Evolutionary conservation across 768 basidiomycete species (phyloP).

Genomic region (Russula emetica): DNA sequence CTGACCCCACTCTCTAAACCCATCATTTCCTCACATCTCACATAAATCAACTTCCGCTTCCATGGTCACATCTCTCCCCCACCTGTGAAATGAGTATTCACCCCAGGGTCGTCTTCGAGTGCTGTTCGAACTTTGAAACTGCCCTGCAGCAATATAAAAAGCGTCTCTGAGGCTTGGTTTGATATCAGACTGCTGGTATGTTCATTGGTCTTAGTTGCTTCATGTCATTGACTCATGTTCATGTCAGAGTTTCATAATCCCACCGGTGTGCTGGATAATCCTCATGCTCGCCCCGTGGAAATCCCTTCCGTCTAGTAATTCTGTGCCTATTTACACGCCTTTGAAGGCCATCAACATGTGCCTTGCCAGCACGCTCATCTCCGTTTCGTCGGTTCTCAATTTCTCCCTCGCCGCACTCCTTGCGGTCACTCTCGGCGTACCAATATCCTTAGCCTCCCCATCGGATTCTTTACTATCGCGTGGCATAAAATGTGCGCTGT

Average conservation of each 20-base stretch:
- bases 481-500: slow-evolving; percentile 38
- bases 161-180: slow-evolving; percentile 48
- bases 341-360: slow-evolving; percentile 77
- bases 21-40: too few species aligned
- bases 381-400: slow-evolving; percentile 82
- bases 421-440: slow-evolving; percentile 58
- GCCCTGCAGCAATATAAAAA: too few species aligned
- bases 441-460: slow-evolving; percentile 49
- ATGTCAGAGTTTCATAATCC: slow-evolving; percentile 11
- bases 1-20: too few species aligned
- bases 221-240: background rate
- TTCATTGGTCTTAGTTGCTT: background rate
- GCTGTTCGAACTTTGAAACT: too few species aligned
- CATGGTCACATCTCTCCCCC: too few species aligned
- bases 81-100: too few species aligned
- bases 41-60: too few species aligned
- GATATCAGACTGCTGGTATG: slow-evolving; percentile 42
- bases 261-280: slow-evolving; percentile 3
- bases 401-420: slow-evolving; percentile 82
- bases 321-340: slow-evolving; percentile 37
- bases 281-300: slow-evolving; percentile 36
- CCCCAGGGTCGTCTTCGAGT: background rate
- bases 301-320: slow-evolving; percentile 28
- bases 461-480: slow-evolving; percentile 30
- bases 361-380: slow-evolving; percentile 80